Conservation (phyloP, 169 alveolate species). For the Plasmodium adleri region DNA sequence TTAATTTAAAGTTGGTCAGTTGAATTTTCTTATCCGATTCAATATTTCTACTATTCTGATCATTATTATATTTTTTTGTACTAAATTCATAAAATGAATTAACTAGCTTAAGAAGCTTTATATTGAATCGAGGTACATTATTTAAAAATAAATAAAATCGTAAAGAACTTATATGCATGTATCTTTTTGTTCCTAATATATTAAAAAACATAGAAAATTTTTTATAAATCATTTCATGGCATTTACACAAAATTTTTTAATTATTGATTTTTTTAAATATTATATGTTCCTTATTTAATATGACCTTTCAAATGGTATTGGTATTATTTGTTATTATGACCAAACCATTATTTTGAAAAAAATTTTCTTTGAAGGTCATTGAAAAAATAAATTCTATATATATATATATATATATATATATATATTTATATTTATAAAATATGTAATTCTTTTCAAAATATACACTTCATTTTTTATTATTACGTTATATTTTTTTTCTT, state of each 20-base stretch:
- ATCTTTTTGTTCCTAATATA: conserved; percentile 28
- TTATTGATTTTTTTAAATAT: not conserved
- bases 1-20: conserved; percentile 41
- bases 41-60: not conserved
- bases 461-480: too few relatives aligned
- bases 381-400: too few relatives aligned
- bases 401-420: too few relatives aligned
- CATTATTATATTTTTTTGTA: conserved; percentile 8
- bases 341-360: too few relatives aligned
- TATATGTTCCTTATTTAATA: not conserved
- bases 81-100: conserved; percentile 9
- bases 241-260: conserved; percentile 16
- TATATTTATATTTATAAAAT: too few relatives aligned
- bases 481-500: too few relatives aligned
- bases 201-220: conserved; percentile 37
- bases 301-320: too few relatives aligned
- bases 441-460: too few relatives aligned
- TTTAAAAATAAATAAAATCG: conserved; percentile 10
- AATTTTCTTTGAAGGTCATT: too few relatives aligned
- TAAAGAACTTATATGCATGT: conserved; percentile 8
- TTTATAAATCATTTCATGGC: conserved; percentile 48
- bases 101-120: not conserved
- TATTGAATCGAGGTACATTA: conserved; percentile 1
- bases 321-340: too few relatives aligned
- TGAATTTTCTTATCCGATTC: conserved; percentile 53